Conservation (phyloP, 1,139 yeast genomes). For the Candida glucosophila region DNA sequence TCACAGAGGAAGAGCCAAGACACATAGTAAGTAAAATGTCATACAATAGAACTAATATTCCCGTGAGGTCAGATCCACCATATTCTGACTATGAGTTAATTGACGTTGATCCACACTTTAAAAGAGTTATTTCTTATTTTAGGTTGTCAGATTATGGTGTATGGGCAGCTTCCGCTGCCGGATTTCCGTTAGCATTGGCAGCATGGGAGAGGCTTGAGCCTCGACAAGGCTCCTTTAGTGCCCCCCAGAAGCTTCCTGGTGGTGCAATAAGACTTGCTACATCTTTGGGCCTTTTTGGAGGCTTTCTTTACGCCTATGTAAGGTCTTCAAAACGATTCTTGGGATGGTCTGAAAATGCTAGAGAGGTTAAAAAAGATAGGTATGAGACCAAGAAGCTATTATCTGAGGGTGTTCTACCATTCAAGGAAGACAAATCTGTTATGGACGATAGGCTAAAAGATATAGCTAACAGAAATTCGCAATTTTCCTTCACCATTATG, state of each 20-base stretch:
- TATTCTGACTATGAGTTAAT: constrained; percentile 45
- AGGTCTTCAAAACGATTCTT: constrained; percentile 65
- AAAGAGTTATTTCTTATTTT: constrained; percentile 64
- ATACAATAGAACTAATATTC: constrained; percentile 31
- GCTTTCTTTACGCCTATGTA: constrained; percentile 61
- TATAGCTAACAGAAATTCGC: constrained; percentile 73
- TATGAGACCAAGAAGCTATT: constrained; percentile 64
- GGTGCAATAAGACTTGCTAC: constrained; percentile 53
- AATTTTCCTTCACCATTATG: constrained; percentile 55
- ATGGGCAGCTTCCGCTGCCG: constrained; percentile 62
- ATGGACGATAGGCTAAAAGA: constrained; percentile 69
- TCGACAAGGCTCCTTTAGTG: constrained; percentile 49
- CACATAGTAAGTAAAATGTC: constrained; percentile 33
- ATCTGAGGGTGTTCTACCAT: constrained; percentile 61
- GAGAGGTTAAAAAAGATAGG: constrained; percentile 69
- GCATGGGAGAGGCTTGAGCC: constrained; percentile 62
- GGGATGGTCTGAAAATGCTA: constrained; percentile 67
- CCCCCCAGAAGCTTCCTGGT: constrained; percentile 44
- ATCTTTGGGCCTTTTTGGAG: constrained; percentile 59
- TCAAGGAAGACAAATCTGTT: constrained; percentile 47
- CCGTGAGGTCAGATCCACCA: constrained; percentile 37
- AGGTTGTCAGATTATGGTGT: constrained; percentile 57
- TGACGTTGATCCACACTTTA: constrained; percentile 75
- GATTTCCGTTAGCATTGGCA: constrained; percentile 52
- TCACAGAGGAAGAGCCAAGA: no score